Evolutionary conservation across 2,329 filamentous ascomycete species (phyloP), one percentile per base, ranked within the genome.

Genomic region (Cercospora beticola): DNA sequence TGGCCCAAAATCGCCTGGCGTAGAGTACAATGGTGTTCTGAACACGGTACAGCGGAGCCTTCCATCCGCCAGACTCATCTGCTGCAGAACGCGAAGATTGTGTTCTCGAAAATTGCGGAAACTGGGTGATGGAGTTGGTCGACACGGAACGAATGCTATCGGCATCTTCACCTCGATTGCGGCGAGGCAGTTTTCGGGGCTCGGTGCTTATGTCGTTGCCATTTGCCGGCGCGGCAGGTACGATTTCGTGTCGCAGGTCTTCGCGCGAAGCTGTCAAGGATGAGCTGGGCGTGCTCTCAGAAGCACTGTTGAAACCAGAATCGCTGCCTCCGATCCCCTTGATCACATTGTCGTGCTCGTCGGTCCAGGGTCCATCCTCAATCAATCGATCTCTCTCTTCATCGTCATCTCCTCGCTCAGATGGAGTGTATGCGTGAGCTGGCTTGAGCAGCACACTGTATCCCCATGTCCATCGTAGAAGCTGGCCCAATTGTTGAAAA

Each of bases 391-490:
- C 78, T 54, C 76, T 77, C 30, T 81, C 81, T 30, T 60, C 64
- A 9, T 61, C 77, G 26, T 85, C 84, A 68, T 90, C 88, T 67
- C 89, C 87, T 12, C 86, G 82, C 46, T 87, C 84, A 68, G 91
- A 89, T 64, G 91, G 88, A 12, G 86, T 83, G 75, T 92, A 92
- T 70, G 87, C 87, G 60, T 90, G 88, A 73, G 92, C 91, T 18
- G 94, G 93, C 18, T 94, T 94, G n/a, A 99, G 84, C 18, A 99
- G 85, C 43, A 98, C 90, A 75, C 97, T 93, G 80, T 97, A 98
- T 10, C 95, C 95, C 95, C 95, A 99, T 71, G 92, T 97, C 95
- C 95, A 99, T 68, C 95, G 88, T 21, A 99, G 90, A 28, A 98
- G 84, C 81, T 99, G 95, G 23, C 95, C 95, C 3, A 99, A 87